Percentiles rank a stretch among this genome's conserved stretches.
These are phyloP conservation scores for Candida berthetii DNA, from an alignment of 805 yeast species.

Conservation along the genomic window DNA sequence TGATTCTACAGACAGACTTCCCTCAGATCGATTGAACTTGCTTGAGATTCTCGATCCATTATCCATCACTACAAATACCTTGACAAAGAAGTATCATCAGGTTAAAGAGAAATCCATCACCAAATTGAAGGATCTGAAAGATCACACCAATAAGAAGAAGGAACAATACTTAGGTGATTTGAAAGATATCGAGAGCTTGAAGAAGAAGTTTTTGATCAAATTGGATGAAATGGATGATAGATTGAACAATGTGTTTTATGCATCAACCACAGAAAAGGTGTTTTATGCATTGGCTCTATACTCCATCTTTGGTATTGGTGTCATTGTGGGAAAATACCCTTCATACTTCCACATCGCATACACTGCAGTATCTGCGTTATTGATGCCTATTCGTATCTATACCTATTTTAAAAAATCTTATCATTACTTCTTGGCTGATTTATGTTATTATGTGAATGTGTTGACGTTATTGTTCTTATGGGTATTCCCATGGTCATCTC, in stretches of 20 bases:
- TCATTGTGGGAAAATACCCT: constrained; percentile 73
- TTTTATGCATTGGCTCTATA: constrained; percentile 74
- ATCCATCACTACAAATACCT: constrained; percentile 13
- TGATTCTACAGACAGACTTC: constrained; percentile 13
- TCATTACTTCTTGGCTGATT: constrained; percentile 87
- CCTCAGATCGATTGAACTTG: constrained; percentile 19
- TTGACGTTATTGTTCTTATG: constrained; percentile 69
- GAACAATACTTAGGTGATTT: constrained; percentile 15
- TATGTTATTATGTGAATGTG: constrained; percentile 85
- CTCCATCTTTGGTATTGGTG: constrained; percentile 65
- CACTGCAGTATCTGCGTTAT: constrained; percentile 47
- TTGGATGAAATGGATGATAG: constrained; percentile 32
- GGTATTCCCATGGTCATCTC: constrained; percentile 70
- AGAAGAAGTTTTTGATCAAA: constrained; percentile 17
- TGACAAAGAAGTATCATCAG: constrained; percentile 18
- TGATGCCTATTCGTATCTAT: constrained; percentile 83
- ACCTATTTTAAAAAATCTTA: constrained; percentile 73
- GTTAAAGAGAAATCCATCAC: constrained; percentile 17
- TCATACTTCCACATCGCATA: constrained; percentile 71
- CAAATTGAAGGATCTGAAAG: constrained; percentile 13
- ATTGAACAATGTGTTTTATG: constrained; percentile 28
- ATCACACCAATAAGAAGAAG: constrained; percentile 12
- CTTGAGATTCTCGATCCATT: constrained; percentile 23
- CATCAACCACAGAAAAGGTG: constrained; percentile 62
- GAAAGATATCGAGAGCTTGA: constrained; percentile 14